A percentile compares a stretch with the other conserved stretches of the same genome.
Conservation (phyloP, 2,329 filamentous ascomycete genomes). For the Penicillium thymicola region DNA sequence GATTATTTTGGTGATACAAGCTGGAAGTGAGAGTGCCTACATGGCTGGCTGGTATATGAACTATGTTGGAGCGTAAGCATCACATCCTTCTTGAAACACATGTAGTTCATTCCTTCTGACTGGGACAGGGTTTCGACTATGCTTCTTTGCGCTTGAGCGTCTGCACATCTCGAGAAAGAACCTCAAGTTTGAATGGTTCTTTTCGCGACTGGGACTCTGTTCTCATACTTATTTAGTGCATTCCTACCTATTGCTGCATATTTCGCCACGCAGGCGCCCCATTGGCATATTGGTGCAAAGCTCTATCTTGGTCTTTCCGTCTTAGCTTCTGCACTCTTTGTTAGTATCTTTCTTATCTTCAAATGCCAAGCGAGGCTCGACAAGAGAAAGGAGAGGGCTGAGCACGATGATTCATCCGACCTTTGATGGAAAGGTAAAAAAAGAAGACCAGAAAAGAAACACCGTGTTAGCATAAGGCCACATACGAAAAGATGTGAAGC, state of each 20-base stretch:
- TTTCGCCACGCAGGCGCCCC: background rate
- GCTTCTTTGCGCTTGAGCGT: background rate
- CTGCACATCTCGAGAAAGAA: background rate
- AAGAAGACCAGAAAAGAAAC: too few relatives aligned
- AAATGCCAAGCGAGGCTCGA: background rate
- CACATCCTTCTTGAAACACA: background rate
- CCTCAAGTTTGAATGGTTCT: background rate
- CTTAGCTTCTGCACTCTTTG: background rate
- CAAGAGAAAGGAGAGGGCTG: background rate
- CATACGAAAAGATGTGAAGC: too few relatives aligned
- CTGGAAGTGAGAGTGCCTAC: background rate
- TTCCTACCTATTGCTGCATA: background rate
- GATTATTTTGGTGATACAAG: background rate
- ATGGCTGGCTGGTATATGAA: background rate
- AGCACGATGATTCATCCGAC: background rate
- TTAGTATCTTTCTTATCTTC: background rate
- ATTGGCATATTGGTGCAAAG: background rate
- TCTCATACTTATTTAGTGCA: background rate
- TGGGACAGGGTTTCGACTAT: background rate
- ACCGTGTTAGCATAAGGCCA: too few relatives aligned
- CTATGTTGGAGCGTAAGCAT: background rate
- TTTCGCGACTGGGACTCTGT: background rate
- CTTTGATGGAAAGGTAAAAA: background rate
- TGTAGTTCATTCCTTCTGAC: background rate
- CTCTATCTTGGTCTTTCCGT: background rate